Base-by-base conservation (phyloP, 2,329 filamentous ascomycete genomes). In the Hypoxylon sp. region DNA sequence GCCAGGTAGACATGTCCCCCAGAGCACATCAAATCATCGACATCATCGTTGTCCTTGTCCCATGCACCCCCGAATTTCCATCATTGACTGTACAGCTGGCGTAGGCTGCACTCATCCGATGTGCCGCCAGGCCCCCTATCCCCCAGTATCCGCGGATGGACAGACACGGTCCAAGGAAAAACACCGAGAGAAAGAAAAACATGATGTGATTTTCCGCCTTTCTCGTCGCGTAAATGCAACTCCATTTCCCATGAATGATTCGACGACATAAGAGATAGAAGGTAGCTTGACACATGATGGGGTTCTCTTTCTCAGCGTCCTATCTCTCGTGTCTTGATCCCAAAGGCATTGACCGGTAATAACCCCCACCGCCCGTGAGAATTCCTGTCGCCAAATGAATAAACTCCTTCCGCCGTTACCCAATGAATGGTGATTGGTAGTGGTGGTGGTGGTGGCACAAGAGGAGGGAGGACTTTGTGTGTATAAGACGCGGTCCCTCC, bases 191-290 rank as follows among this genome's bases (percentile, higher is more conserved):
- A 44, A 44, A 46, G 32, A 50, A 32, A 33, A 50, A 42, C 33
- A 26, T 36, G 38, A 40, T 57, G 48, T 59, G 18, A 52, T 61
- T 68, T 67, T 61, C 58, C 58, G 51, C 63, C 59, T 60, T 64
- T 68, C 48, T 59, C 58, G 63, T 68, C 66, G 62, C 40, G n/a
- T n/a, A 68, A 68, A 68, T 66, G 63, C 66, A 68, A 68, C 63
- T 68, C 66, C 66, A 60, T 53, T 61, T 58, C 56, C 66, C 63
- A 63, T 64, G 59, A 57, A 45, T 61, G 55, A 54, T 61, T 50
- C 52, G 56, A 52, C 32, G 48, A 56, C 57, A 55, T 58, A 38
- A 30, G 53, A 65, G 42, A 62, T n/a, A 32, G 45, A 32, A 36
- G 12, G 16, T 7, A 7, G n/a, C 20, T 18, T 33, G 16, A 32